phyloP scores from a whole-genome alignment of 1,284 basidiomycete genomes.

The Rhodotorula sp. region DNA sequence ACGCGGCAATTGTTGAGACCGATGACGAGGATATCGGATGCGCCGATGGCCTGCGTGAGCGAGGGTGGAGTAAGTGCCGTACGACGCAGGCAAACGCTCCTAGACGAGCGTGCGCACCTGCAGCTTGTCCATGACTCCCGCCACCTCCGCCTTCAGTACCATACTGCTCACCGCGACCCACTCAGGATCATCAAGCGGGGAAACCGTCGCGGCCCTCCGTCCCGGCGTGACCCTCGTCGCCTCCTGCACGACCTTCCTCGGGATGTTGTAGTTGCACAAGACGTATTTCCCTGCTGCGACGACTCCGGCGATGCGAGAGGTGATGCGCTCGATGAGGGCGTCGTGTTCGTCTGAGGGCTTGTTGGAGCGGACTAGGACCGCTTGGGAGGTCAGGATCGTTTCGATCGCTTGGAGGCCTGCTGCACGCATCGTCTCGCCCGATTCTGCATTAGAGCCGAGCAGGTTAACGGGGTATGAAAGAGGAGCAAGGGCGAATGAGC shows the following conservation, averaged over 20 bases:
- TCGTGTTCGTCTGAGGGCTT: conserved; percentile 56
- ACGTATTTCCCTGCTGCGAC: conserved; percentile 86
- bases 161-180: conserved; percentile 94
- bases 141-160: conserved; percentile 83
- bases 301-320: conserved; percentile 86
- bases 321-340: conserved; percentile 73
- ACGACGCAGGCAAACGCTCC: no score
- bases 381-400: conserved; percentile 83
- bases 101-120: conserved; percentile 56
- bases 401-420: conserved; percentile 91
- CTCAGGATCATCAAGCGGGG: conserved; percentile 69
- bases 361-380: conserved; percentile 85
- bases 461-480: background rate
- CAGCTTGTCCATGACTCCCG: conserved; percentile 86
- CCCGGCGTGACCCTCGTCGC: conserved; percentile 83
- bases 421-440: conserved; percentile 99
- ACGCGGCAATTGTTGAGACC: conserved; percentile 93
- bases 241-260: conserved; percentile 60
- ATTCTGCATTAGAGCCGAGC: conserved; percentile 60
- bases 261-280: conserved; percentile 88
- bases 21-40: conserved; percentile 86
- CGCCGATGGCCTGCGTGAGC: conserved; percentile 57
- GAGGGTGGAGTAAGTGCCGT: no score
- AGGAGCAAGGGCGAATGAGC: conserved; percentile 46
- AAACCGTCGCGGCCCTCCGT: conserved; percentile 83